Percentiles rank a stretch among this genome's conserved stretches.
Evolutionary conservation across 164 flowering plant genomes (phyloP).

Genomic region (Amborella trichopoda): DNA sequence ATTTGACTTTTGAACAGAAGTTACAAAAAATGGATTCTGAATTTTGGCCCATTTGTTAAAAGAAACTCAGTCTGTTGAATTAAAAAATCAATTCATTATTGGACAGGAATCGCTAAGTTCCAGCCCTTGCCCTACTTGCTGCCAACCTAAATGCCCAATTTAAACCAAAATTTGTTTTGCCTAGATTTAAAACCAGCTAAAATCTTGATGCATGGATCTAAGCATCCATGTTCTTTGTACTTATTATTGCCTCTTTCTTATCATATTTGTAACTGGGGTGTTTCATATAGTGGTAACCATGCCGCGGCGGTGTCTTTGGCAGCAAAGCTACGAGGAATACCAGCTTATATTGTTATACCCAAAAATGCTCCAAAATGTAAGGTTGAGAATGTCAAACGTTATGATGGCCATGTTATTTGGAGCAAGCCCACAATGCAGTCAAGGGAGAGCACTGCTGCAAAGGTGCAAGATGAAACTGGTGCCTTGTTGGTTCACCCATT

Average conservation of each 20-base stretch:
- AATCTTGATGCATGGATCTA: no score
- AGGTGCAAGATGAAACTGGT: conserved; percentile 65
- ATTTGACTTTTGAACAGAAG: no score
- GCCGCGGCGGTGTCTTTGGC: conserved; percentile 93
- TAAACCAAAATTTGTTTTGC: no score
- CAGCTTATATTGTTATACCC: conserved; percentile 79
- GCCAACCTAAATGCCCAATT: no score
- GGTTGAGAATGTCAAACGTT: conserved; percentile 78
- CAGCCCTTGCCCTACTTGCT: no score
- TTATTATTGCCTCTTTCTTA: not conserved
- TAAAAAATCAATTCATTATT: no score
- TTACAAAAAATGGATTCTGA: no score
- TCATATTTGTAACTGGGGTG: conserved; percentile 6
- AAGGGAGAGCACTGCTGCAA: conserved; percentile 44
- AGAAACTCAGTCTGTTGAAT: no score
- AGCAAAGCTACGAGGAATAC: conserved; percentile 68
- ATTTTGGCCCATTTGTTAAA: no score
- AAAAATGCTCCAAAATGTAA: conserved; percentile 83
- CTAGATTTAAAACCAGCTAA: no score
- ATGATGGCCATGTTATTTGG: conserved; percentile 72
- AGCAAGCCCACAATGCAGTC: conserved; percentile 63
- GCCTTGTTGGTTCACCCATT: conserved; percentile 78
- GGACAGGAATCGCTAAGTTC: no score
- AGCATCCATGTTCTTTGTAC: no score
- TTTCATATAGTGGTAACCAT: conserved; percentile 68